phyloP scores from a whole-genome alignment of 768 basidiomycete species.

The Termitomyces sp. region DNA sequence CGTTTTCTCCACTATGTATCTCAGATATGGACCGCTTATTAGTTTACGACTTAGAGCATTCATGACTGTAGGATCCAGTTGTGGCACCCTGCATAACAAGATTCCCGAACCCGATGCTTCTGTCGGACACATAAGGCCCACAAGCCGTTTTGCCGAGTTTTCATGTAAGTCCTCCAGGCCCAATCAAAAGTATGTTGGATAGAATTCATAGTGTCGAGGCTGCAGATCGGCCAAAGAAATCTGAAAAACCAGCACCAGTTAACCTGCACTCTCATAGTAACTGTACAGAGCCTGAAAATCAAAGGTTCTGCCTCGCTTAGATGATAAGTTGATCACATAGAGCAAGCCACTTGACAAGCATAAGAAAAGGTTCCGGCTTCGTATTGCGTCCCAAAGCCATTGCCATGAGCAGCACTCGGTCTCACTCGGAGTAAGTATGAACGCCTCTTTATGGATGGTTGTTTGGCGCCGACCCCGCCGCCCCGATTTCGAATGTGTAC shows the following conservation, averaged over 20 bases:
- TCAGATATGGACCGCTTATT: neutral
- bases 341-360: neutral
- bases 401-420: too few species aligned
- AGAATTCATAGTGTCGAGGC: neutral
- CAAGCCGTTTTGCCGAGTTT: neutral
- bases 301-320: neutral
- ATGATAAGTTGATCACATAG: neutral
- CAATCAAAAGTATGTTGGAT: neutral
- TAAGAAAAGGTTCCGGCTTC: too few species aligned
- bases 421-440: too few species aligned
- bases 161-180: neutral
- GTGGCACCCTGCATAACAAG: neutral
- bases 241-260: neutral
- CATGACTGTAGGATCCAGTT: neutral
- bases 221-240: neutral
- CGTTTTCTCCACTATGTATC: neutral
- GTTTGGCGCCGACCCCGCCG: too few species aligned
- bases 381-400: too few species aligned
- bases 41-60: neutral
- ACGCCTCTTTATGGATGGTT: too few species aligned
- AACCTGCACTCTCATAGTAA: neutral
- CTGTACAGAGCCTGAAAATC: neutral
- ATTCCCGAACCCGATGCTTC: constrained; percentile 1
- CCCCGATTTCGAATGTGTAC: too few species aligned
- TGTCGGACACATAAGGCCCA: neutral